phyloP scores from a whole-genome alignment of 106 monocot species.

The Apostasia shenzhenica region DNA sequence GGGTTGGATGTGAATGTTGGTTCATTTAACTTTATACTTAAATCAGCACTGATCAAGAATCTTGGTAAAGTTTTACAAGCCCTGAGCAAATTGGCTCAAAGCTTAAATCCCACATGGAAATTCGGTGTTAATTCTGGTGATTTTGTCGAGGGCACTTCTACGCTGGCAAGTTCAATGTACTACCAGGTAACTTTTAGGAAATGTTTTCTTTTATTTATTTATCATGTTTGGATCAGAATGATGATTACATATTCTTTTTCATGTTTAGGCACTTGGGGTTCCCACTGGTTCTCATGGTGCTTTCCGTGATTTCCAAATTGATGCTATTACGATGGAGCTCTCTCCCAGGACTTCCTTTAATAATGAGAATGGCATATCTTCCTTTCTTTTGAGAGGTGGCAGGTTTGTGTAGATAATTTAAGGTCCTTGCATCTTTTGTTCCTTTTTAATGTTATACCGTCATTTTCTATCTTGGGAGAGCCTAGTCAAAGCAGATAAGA shows the following conservation, averaged over 20 bases:
- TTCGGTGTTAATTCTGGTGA: conserved; percentile 48
- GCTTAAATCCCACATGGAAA: conserved; percentile 60
- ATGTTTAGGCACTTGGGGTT: conserved; percentile 67
- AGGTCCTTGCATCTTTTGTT: neutral
- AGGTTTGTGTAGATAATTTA: conserved; percentile 38
- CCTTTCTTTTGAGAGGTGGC: conserved; percentile 57
- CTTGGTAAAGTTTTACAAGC: conserved; percentile 45
- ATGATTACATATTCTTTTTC: conserved; percentile 1
- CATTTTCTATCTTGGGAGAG: no score
- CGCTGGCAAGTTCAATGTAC: conserved; percentile 77
- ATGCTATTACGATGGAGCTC: conserved; percentile 67
- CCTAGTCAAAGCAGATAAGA: no score
- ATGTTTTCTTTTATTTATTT: conserved; percentile 5
- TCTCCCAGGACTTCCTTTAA: conserved; percentile 35
- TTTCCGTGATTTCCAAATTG: conserved; percentile 87
- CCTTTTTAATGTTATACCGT: neutral
- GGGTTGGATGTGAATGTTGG: conserved; percentile 63
- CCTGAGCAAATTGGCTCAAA: conserved; percentile 37
- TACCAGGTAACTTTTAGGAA: conserved; percentile 47
- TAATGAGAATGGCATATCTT: conserved; percentile 44
- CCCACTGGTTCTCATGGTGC: conserved; percentile 84
- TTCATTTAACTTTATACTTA: conserved; percentile 32
- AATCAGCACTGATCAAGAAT: conserved; percentile 37
- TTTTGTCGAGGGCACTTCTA: conserved; percentile 70
- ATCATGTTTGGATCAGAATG: neutral